Conservation (phyloP, 768 basidiomycete genomes). For the Cystofilobasidium macerans region DNA sequence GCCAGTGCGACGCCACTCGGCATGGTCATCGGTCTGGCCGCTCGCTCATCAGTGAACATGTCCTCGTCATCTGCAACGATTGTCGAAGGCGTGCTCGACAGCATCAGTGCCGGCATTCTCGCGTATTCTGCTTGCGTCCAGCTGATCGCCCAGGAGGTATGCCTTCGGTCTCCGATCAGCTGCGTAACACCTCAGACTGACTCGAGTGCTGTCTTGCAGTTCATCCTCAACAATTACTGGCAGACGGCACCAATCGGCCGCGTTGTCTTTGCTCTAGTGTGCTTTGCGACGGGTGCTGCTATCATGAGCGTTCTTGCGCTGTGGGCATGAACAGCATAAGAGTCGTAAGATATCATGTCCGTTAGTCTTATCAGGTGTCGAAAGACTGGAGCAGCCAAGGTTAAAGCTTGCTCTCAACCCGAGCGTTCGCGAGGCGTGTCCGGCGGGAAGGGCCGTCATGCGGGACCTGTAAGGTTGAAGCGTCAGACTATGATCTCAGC, state of each 20-base stretch:
- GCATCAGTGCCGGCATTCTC: constrained; percentile 75
- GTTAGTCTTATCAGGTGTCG: not conserved
- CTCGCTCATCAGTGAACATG: constrained; percentile 32
- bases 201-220: no score
- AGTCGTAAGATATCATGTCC: no score
- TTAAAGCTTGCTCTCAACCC: constrained; percentile 12
- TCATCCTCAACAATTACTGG: constrained; percentile 67
- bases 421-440: not conserved
- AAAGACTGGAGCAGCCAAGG: not conserved
- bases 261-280: constrained; percentile 54
- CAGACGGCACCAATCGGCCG: constrained; percentile 53
- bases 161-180: no score
- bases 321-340: constrained; percentile 50
- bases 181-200: no score
- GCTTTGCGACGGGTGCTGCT: constrained; percentile 51
- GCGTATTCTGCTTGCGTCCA: constrained; percentile 40
- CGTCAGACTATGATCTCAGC: not conserved
- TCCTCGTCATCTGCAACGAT: constrained; percentile 38
- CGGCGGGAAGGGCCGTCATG: constrained; percentile 11
- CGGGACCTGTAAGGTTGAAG: constrained; percentile 2
- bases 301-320: constrained; percentile 83
- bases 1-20: not conserved
- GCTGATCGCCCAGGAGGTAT: constrained; percentile 38
- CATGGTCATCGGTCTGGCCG: constrained; percentile 1
- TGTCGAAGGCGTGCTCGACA: constrained; percentile 73